Percentiles rank a stretch among this genome's conserved stretches.
Conservation (phyloP, 1,284 basidiomycete genomes). For the Tremellales sp. region DNA sequence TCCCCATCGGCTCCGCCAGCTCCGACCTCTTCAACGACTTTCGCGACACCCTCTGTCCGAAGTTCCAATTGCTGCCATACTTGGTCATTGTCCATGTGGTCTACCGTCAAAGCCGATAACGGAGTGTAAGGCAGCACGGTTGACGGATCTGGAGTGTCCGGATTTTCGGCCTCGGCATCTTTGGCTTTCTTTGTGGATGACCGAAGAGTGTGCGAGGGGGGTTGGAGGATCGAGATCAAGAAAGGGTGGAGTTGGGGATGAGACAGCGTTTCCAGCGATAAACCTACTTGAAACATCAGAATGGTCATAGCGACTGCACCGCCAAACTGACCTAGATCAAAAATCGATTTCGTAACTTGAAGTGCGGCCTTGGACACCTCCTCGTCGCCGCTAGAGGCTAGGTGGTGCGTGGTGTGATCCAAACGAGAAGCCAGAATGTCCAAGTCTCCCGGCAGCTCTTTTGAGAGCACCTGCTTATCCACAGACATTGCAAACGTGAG, state of each 20-base stretch:
- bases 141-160: conserved; percentile 36
- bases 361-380: conserved; percentile 62
- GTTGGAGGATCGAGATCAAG: conserved; percentile 59
- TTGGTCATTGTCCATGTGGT: conserved; percentile 84
- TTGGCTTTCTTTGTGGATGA: conserved; percentile 25
- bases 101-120: conserved; percentile 66
- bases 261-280: conserved; percentile 60
- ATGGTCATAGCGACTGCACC: neutral
- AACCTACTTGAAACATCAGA: conserved; percentile 26
- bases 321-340: conserved; percentile 65
- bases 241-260: conserved; percentile 64
- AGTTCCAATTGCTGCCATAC: conserved; percentile 91
- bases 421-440: no score
- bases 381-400: conserved; percentile 53
- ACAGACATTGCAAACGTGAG: no score
- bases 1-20: conserved; percentile 14
- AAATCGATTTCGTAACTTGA: conserved; percentile 67
- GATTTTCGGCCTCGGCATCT: conserved; percentile 52
- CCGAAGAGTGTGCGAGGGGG: conserved; percentile 56
- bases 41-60: conserved; percentile 55
- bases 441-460: conserved; percentile 12
- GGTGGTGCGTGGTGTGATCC: conserved; percentile 30
- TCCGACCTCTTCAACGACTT: conserved; percentile 42
- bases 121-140: conserved; percentile 65
- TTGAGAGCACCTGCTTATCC: no score